Base-by-base conservation (phyloP, 305 asterid species). In the Fraxinus latifolia region DNA sequence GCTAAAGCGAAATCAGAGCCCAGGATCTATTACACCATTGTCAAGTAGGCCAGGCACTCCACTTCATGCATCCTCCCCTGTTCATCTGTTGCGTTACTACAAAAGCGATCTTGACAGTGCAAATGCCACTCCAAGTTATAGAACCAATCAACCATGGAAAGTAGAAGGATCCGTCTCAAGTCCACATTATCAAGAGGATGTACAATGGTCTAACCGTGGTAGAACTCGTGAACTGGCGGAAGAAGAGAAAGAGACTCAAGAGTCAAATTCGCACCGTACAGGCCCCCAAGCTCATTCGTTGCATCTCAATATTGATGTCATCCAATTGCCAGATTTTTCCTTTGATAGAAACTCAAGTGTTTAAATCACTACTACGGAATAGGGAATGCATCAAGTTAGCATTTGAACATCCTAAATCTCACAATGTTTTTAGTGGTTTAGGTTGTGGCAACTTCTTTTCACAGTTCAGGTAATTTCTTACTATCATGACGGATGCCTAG, bases 21-120 rank as follows among this genome's bases (percentile, higher is more conserved):
- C 81, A 0, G 75, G 65, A 2, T 39, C 85, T 1, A 75, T 44
- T 21, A 83, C 88, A 11, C 89, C 93, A 29, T 25, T 79, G 29
- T 81, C 91, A 4, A 91, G 89, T 62, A 83, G 88, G 79, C 89
- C 89, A 8, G 81, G 86, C 78, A 89, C 92, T 15, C 91, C 91
- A 31, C 65, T 70, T 4, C 87, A 87, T 3, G 77, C 82, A 53
- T 53, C 77, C 17, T 85, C 90, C 27, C 92, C 90, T 4, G 70
- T 79, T 73, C 90, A 87, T 78, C 83, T 87, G 75, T 82, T 85
- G 72, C 87, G 47, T 1, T 58, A 58, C 82, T 68, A 86, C 86
- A 77, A 53, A 3, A 83, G 79, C 0, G 84, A 86, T 71, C 44
- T 79, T 15, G 88, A 86, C 9, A 76, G 80, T 29, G 9, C 17